Base-by-base conservation (phyloP, 192 early-diverging fungal genomes). In the Piromyces sp. region DNA sequence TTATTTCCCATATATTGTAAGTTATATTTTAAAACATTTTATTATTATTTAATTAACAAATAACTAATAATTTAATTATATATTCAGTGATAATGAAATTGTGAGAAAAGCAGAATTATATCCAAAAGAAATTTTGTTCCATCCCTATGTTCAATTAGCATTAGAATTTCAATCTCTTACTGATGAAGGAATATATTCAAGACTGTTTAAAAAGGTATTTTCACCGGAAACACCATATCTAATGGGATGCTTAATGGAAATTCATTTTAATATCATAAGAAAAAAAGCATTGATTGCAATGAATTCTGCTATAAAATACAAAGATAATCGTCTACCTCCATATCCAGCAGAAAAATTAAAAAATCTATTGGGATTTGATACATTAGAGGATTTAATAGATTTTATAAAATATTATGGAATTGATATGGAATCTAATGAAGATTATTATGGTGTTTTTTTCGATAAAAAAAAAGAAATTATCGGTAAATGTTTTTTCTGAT, bases 221-320 rank as follows among this genome's bases (percentile, higher is more conserved):
- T 87, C 89, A 29, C 83, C 84, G 0, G 80, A 82, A 2, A 93
- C 92, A 5, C 89, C 95, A 3, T 93, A 93, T 58, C 83, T 96
- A 42, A 87, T 96, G 83, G 94, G 93, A 0, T 96, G 95, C 79
- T 83, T 95, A 30, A 81, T 93, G 68, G 93, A 98, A 84, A 84
- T 89, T 33, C 90, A 93, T 37, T 95, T 98, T 84, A 85, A 86
- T 0, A 87, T 88, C 42, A 89, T 98, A 30, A 93, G 96, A 30
- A 88, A 91, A 37, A 90, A 90, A 12, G 95, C 92, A 14, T 85
- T 95, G 14, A 89, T 90, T 83, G 91, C 93, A 1, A 92, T 96
- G 91, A 83, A 88, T 37, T 79, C 40, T 51, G 81, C 82, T 26
- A 91, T 93, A 84, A 86, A 87, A 30, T 87, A 92, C 79, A 86